Percentiles rank a stretch among this genome's conserved stretches.
Conservation (phyloP, 768 basidiomycete genomes). For the Mycena albidolilacea region DNA sequence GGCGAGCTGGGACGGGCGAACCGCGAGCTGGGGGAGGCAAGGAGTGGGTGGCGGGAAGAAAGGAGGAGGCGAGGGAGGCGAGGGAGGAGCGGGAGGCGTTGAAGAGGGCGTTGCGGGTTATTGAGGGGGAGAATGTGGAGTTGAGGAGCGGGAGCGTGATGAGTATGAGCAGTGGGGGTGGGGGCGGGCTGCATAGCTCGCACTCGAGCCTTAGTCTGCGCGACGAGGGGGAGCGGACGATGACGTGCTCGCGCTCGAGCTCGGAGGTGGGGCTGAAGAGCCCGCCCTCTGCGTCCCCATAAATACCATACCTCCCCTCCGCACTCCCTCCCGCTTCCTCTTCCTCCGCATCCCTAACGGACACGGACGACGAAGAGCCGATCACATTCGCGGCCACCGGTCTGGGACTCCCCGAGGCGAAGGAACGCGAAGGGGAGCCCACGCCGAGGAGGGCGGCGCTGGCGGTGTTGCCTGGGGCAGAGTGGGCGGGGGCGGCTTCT, state of each 20-base stretch:
- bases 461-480: not conserved
- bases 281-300: slow-evolving; percentile 8
- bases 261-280: slow-evolving; percentile 39
- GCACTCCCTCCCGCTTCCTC: not conserved
- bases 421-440: slow-evolving; percentile 5
- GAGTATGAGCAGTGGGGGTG: not conserved
- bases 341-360: not conserved
- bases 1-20: slow-evolving; percentile 75
- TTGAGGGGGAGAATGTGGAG: slow-evolving; percentile 72
- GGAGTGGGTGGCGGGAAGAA: slow-evolving; percentile 72
- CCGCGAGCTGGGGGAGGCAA: slow-evolving; percentile 73
- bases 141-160: slow-evolving; percentile 41
- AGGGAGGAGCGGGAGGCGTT: slow-evolving; percentile 76
- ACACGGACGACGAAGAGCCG: slow-evolving; percentile 17
- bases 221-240: slow-evolving; percentile 4
- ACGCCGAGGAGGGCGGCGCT: slow-evolving; percentile 22
- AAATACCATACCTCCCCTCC: not conserved
- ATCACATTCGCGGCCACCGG: slow-evolving; percentile 22
- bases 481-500: too few species aligned
- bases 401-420: not conserved
- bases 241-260: slow-evolving; percentile 33
- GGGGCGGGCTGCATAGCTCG: not conserved
- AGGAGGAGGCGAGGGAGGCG: slow-evolving; percentile 62
- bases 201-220: slow-evolving; percentile 14
- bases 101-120: slow-evolving; percentile 72